Evolutionary conservation across 306 rosid species (phyloP).

Genomic region (Cucurbita moschata): DNA sequence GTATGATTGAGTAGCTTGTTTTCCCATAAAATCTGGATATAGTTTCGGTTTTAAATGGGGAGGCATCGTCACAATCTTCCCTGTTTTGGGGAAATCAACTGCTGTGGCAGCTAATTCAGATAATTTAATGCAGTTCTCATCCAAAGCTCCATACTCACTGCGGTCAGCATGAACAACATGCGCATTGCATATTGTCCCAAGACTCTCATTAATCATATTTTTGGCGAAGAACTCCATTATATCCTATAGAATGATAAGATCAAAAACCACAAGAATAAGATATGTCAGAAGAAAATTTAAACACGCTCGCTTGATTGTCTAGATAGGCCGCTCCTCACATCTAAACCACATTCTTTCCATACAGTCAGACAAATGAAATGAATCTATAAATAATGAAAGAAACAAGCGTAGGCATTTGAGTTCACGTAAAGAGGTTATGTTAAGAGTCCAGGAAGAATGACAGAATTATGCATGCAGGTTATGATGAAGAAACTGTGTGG

Average conservation of each 20-base stretch:
- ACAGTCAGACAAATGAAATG: background rate
- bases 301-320: background rate
- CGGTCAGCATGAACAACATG: conserved; percentile 92
- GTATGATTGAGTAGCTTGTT: conserved; percentile 52
- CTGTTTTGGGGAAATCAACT: conserved; percentile 86
- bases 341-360: background rate
- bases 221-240: conserved; percentile 41
- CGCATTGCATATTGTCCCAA: conserved; percentile 76
- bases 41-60: conserved; percentile 42
- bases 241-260: conserved; percentile 40
- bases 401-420: background rate
- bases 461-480: background rate
- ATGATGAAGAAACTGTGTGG: background rate
- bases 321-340: background rate
- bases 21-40: conserved; percentile 92
- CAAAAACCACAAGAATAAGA: background rate
- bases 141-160: conserved; percentile 58
- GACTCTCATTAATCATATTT: conserved; percentile 62
- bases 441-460: background rate
- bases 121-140: conserved; percentile 41
- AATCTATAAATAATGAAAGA: background rate
- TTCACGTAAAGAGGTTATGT: background rate
- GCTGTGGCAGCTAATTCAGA: conserved; percentile 83
- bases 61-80: conserved; percentile 57
- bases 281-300: background rate